Conservation (phyloP, 2,329 filamentous ascomycete species). For the Cercospora brassicicola region DNA sequence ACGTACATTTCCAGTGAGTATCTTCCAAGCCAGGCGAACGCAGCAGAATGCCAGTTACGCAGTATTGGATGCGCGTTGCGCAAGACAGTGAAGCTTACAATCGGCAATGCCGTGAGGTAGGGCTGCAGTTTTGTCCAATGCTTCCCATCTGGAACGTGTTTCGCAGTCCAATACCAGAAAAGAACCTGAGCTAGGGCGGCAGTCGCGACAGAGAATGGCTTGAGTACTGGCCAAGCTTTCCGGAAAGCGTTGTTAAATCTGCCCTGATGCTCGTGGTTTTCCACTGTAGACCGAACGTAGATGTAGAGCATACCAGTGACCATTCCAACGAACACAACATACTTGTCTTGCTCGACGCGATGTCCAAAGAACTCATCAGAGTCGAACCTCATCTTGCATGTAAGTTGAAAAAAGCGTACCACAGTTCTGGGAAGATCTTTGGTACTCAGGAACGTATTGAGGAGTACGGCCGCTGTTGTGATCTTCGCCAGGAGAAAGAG, state of each 20-base stretch:
- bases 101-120: slow-evolving; percentile 55
- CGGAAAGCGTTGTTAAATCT: slow-evolving; percentile 8
- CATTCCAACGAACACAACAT: slow-evolving; percentile 60
- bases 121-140: slow-evolving; percentile 56
- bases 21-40: slow-evolving; percentile 57
- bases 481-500: slow-evolving; percentile 53
- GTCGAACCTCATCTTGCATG: slow-evolving; percentile 54
- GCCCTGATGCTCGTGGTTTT: slow-evolving; percentile 14
- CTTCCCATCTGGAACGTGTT: slow-evolving; percentile 38
- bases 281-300: slow-evolving; percentile 28
- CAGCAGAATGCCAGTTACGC: slow-evolving; percentile 47
- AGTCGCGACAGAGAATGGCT: slow-evolving; percentile 7
- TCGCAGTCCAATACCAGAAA: slow-evolving; percentile 35
- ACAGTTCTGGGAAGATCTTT: slow-evolving; percentile 48
- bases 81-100: slow-evolving; percentile 55
- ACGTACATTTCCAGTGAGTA: slow-evolving; percentile 61
- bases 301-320: slow-evolving; percentile 49
- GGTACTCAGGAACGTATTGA: slow-evolving; percentile 41
- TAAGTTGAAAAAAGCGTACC: slow-evolving; percentile 41
- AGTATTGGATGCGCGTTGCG: slow-evolving; percentile 51
- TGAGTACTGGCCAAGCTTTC: slow-evolving; percentile 30
- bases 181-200: slow-evolving; percentile 33
- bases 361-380: slow-evolving; percentile 51
- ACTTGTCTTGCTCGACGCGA: slow-evolving; percentile 55
- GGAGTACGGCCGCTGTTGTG: slow-evolving; percentile 46